Base-by-base conservation (phyloP, 345 rosid species). In the Physaria fendleri region DNA sequence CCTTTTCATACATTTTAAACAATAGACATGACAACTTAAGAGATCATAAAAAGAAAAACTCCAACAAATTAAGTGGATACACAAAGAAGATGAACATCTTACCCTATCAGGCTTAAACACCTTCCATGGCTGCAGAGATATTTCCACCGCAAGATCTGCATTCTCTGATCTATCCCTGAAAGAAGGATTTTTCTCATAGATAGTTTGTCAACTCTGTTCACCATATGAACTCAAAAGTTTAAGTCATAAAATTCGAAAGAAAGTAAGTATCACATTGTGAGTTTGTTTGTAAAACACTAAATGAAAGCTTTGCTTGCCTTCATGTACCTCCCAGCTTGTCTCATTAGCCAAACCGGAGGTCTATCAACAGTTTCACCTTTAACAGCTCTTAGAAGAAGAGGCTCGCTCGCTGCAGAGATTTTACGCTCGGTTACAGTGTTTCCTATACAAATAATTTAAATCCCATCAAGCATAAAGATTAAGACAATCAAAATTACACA, bases 301-400 rank as follows among this genome's bases (percentile, higher is more conserved):
- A 63, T 59, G 53, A 71, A 73, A 75, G 71, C 80, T 76, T 76
- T 79, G 82, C 95, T 81, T 83, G 84, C 99, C 97, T 93, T 93
- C 99, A 90, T 93, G 78, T 90, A 93, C 78, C 99, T 87, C 88
- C 99, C 95, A 21, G 99, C 99, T 79, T 94, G 97, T 74, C 99
- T 85, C 97, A 93, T 93, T 43, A 94, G 97, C 99, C 99, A 94
- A 76, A 94, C 97, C 12, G 99, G 99, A 45, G 99, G 97, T 65
- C 99, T 83, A 60, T 90, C 96, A 58, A 94, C 92, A 79, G 79
- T 87, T 65, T 72, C 75, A 38, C 99, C 97, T 69, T 82, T 80
- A 42, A 94, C 96, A 74, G 99, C 96, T 75, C 83, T 81, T 3
- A 87, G 96, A 80, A 94, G 77, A 68, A 94, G 74, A 5, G 97